Evolutionary conservation across 208 protist genomes (phyloP), one percentile per base, ranked within the genome.

Genomic region (Naegleria fowleri): DNA sequence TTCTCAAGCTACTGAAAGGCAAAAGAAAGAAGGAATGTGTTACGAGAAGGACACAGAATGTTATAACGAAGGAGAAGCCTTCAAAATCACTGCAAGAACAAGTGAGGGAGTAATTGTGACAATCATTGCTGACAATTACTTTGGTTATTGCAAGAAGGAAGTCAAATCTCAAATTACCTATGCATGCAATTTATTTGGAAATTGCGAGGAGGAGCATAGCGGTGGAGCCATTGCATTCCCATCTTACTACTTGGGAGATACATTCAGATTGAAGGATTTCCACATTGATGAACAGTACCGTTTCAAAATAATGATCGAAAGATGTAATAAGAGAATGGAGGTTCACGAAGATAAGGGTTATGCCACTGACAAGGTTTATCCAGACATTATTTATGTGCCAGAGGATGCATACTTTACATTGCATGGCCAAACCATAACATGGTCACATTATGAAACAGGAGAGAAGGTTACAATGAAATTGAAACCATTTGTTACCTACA

Each of bases 131-230:
- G 93, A 94, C 75, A 93, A 91, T 58, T 95, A 95, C 51, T 94
- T 94, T 55, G 93, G 93, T 9, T 95, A 95, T 85, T 91, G 84
- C 48, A 95, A 95, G 89, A 95, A 95, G 52, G 93, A 94, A 59
- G 88, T 93, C 75, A 95, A 95, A 67, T 93, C 93, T 2, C 83
- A 92, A 51, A 76, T 95, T 22, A 91, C 91, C 5, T 94, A 89
- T 75, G 89, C 93, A 11, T n/a, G 84, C n/a, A 95, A 95, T 58
- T 40, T 94, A 2, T 79, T 25, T 43, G 93, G 92, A 6, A 83
- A 91, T 55, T 75, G 51, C 16, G 92, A 95, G 87, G 93, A 95
- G 84, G 92, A 95, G 9, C 76, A 91, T 91, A 38, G 91, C 36
- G 90, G 93, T 38, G 93, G 93, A n/a, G 90, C 87, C 38, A 38